These are phyloP conservation scores for Digitaria exilis DNA, from an alignment of 202 grass and related monocot species.

Conservation along the genomic window DNA sequence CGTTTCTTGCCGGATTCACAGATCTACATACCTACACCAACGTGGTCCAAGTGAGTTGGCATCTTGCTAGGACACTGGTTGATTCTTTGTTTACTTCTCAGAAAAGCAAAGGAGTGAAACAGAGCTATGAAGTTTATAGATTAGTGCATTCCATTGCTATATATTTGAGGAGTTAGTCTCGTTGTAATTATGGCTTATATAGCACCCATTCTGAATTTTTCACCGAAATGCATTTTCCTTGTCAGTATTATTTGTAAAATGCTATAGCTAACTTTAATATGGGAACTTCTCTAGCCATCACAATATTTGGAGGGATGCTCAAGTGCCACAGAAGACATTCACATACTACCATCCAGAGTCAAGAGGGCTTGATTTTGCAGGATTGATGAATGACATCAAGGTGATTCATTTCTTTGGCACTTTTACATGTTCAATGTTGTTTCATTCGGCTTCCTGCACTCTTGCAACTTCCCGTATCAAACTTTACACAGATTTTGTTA, in stretches of 20 bases:
- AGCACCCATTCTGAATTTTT: not conserved
- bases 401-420: constrained; percentile 42
- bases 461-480: not conserved
- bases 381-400: constrained; percentile 94
- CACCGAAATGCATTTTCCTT: not conserved
- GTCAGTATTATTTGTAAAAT: not conserved
- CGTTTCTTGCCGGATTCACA: constrained; percentile 87
- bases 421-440: not conserved
- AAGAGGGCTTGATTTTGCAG: constrained; percentile 84
- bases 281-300: constrained; percentile 74
- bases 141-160: not conserved
- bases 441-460: constrained; percentile 4
- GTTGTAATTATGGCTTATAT: not conserved
- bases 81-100: constrained; percentile 1
- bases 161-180: not conserved
- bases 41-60: constrained; percentile 87
- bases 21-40: constrained; percentile 94
- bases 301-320: constrained; percentile 95
- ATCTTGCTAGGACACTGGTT: not conserved
- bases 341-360: constrained; percentile 84
- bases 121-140: not conserved
- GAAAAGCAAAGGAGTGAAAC: not conserved
- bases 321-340: constrained; percentile 77
- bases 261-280: constrained; percentile 30
- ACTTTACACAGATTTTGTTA: constrained; percentile 1